Conservation (phyloP, 139 green algal genomes). For the Coccomyxa sp. region DNA sequence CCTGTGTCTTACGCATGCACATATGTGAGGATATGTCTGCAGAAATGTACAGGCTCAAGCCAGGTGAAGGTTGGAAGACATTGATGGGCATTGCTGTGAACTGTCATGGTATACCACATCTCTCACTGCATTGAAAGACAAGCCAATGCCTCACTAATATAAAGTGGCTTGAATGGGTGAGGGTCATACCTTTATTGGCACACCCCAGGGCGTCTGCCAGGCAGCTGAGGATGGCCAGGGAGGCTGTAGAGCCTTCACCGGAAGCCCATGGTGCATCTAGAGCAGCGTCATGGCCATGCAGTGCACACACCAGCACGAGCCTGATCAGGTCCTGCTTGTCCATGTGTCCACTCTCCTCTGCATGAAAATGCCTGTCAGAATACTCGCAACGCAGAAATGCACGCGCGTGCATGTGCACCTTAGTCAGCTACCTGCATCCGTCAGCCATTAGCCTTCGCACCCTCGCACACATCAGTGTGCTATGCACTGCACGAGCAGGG, state of each 20-base stretch:
- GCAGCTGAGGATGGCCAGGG: background rate
- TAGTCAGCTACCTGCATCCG: too few relatives aligned
- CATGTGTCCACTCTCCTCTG: background rate
- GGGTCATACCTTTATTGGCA: background rate
- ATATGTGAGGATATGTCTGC: background rate
- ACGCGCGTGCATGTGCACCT: too few relatives aligned
- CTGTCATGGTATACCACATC: background rate
- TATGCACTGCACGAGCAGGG: too few relatives aligned
- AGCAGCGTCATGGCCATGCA: background rate
- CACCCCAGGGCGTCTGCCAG: background rate
- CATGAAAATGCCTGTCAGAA: background rate
- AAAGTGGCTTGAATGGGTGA: background rate
- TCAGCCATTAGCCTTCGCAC: too few relatives aligned
- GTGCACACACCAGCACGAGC: background rate
- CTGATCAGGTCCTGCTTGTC: background rate
- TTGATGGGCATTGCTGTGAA: background rate
- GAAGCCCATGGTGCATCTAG: background rate
- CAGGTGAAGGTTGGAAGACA: background rate
- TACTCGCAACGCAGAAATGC: too few relatives aligned
- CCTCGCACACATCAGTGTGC: too few relatives aligned
- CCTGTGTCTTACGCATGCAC: too few relatives aligned
- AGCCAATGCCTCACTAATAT: too few relatives aligned
- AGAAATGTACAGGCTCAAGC: background rate
- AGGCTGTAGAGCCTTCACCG: background rate
- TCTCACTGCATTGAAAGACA: too few relatives aligned